Percentiles rank a stretch among this genome's conserved stretches.
These are phyloP conservation scores for Zygosaccharomyces sapae DNA, from an alignment of 1,139 yeast species.

Conservation along the genomic window DNA sequence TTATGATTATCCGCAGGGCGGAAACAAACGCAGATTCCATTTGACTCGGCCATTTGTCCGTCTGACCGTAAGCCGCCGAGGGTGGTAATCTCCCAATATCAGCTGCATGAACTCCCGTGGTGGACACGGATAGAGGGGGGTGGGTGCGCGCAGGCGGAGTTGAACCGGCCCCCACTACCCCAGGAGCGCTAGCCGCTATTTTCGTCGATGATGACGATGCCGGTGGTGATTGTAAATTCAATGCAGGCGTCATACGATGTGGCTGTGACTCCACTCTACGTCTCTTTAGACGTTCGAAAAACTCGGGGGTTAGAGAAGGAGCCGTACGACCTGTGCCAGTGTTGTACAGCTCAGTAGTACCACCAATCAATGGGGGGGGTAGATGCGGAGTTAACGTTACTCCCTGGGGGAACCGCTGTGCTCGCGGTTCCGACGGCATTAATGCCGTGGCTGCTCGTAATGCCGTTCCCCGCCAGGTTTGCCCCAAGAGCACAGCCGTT, in stretches of 20 bases:
- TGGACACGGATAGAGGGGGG: neutral
- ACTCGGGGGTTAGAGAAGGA: conserved; percentile 9
- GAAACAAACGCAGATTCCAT: conserved; percentile 87
- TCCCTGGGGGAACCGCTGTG: neutral
- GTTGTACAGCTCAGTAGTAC: conserved; percentile 14
- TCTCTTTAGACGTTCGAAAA: conserved; percentile 11
- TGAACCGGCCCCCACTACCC: neutral
- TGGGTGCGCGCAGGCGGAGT: neutral
- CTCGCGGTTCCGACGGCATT: neutral
- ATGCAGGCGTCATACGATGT: neutral
- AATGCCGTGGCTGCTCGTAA: neutral
- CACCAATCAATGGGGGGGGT: neutral
- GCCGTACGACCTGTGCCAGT: conserved; percentile 15
- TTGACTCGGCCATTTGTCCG: conserved; percentile 45
- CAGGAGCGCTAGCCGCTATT: too few relatives aligned
- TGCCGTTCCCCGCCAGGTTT: neutral
- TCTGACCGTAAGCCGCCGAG: conserved; percentile 12
- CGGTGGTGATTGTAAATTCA: neutral
- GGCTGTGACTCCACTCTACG: conserved; percentile 4
- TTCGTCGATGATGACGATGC: too few relatives aligned
- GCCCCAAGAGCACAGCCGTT: too few relatives aligned
- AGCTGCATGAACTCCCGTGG: neutral
- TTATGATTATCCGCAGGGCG: conserved; percentile 77
- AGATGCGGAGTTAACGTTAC: neutral
- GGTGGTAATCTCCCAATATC: neutral